phyloP scores from a whole-genome alignment of 2,329 filamentous ascomycete genomes.

The Ophiostoma ips region DNA sequence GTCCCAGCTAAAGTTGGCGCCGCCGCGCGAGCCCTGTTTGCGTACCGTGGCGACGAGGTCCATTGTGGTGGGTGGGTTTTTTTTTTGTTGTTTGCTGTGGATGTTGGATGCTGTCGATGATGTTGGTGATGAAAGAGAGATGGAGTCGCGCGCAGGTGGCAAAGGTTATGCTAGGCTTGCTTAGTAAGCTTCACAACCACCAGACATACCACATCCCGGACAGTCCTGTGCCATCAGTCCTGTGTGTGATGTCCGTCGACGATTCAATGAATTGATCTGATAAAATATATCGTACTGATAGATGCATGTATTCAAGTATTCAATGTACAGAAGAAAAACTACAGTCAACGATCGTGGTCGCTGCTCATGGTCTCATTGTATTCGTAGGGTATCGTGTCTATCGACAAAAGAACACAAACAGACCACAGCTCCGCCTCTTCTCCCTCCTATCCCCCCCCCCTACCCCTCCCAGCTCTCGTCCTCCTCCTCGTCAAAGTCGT shows the following conservation, averaged over 20 bases:
- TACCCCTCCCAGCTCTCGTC: constrained; percentile 47
- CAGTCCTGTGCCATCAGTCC: too few relatives aligned
- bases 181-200: too few relatives aligned
- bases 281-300: too few relatives aligned
- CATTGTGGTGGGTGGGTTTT: constrained; percentile 31
- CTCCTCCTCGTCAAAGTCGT: constrained; percentile 60
- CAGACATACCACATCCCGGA: too few relatives aligned
- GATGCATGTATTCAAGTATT: too few relatives aligned
- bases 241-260: too few relatives aligned
- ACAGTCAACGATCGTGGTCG: neutral
- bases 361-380: neutral
- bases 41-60: constrained; percentile 86
- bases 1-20: constrained; percentile 93
- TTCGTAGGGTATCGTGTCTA: neutral
- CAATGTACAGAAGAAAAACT: too few relatives aligned
- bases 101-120: neutral
- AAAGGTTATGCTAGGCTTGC: too few relatives aligned
- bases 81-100: neutral
- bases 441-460: neutral
- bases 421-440: neutral
- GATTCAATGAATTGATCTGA: too few relatives aligned
- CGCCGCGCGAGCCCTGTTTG: constrained; percentile 81
- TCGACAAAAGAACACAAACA: neutral
- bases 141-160: too few relatives aligned
- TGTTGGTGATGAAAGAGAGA: neutral